A percentile compares a stretch with the other conserved stretches of the same genome.
Evolutionary conservation across 768 basidiomycete species (phyloP).

Genomic region (Amanita inopinata): DNA sequence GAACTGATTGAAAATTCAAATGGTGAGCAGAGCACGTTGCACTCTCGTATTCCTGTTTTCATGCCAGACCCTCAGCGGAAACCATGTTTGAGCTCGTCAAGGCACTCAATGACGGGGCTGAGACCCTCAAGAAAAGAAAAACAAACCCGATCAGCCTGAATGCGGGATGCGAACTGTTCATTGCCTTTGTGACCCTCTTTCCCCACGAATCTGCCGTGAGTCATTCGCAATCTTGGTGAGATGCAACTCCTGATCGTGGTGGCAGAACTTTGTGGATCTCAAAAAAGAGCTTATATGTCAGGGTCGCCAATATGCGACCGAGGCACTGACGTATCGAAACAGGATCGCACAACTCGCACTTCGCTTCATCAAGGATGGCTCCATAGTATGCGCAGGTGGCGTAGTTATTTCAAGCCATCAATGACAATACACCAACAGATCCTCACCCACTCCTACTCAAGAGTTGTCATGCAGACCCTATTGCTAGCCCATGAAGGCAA

Average conservation of each 20-base stretch:
- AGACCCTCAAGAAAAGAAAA: constrained; percentile 47
- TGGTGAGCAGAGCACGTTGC: no score
- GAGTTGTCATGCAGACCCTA: constrained; percentile 91
- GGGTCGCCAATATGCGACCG: constrained; percentile 65
- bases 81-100: constrained; percentile 92
- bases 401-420: constrained; percentile 3
- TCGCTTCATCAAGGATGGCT: constrained; percentile 92
- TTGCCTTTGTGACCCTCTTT: constrained; percentile 78
- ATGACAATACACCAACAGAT: constrained; percentile 45
- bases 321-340: constrained; percentile 77
- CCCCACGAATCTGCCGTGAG: constrained; percentile 75
- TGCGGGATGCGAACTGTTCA: constrained; percentile 87
- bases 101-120: constrained; percentile 69
- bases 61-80: constrained; percentile 41
- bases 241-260: constrained; percentile 10
- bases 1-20: constrained; percentile 73
- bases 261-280: constrained; percentile 72
- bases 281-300: constrained; percentile 78
- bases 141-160: constrained; percentile 77
- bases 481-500: constrained; percentile 85
- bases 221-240: constrained; percentile 11
- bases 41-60: constrained; percentile 4
- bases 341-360: constrained; percentile 87
- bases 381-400: constrained; percentile 46
- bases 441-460: constrained; percentile 92